These are phyloP conservation scores for Rauvolfia tetraphylla DNA, from an alignment of 257 asterid genomes.

Conservation along the genomic window DNA sequence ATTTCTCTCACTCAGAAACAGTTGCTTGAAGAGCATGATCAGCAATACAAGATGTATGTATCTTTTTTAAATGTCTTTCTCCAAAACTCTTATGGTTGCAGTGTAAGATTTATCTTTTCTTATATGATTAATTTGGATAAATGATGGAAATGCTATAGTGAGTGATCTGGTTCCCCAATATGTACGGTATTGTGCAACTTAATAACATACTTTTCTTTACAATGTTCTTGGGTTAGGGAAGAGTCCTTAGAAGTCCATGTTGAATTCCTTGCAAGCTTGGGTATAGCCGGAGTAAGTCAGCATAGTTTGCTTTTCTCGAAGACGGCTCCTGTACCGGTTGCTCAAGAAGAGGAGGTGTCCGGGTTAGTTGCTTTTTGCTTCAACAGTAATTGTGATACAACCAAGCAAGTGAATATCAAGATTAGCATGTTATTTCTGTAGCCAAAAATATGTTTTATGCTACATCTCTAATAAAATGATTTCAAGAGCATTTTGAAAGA, in stretches of 20 bases:
- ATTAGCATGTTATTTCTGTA: not conserved
- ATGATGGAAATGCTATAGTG: not conserved
- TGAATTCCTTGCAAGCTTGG: slow-evolving; percentile 71
- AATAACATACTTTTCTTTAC: slow-evolving; percentile 1
- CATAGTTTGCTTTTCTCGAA: slow-evolving; percentile 92
- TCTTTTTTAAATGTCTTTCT: not conserved
- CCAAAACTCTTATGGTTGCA: too few relatives aligned
- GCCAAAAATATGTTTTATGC: not conserved
- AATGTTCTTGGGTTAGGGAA: slow-evolving; percentile 48
- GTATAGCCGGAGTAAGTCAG: slow-evolving; percentile 91
- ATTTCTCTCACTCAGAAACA: slow-evolving; percentile 80
- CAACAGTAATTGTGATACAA: not conserved
- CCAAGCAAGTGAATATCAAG: not conserved
- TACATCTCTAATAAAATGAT: not conserved
- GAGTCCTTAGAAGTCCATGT: slow-evolving; percentile 58
- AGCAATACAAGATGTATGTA: slow-evolving; percentile 64
- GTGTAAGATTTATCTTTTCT: too few relatives aligned
- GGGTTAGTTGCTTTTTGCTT: slow-evolving; percentile 33
- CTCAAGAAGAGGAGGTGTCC: slow-evolving; percentile 53
- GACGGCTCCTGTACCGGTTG: slow-evolving; percentile 53
- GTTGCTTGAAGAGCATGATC: slow-evolving; percentile 88
- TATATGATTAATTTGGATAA: not conserved
- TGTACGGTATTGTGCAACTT: not conserved
- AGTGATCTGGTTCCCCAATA: not conserved
- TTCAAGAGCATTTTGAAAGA: not conserved